A percentile compares a stretch with the other conserved stretches of the same genome.
Conservation (phyloP, 2,329 filamentous ascomycete species). For the Ampelomyces quisqualis region DNA sequence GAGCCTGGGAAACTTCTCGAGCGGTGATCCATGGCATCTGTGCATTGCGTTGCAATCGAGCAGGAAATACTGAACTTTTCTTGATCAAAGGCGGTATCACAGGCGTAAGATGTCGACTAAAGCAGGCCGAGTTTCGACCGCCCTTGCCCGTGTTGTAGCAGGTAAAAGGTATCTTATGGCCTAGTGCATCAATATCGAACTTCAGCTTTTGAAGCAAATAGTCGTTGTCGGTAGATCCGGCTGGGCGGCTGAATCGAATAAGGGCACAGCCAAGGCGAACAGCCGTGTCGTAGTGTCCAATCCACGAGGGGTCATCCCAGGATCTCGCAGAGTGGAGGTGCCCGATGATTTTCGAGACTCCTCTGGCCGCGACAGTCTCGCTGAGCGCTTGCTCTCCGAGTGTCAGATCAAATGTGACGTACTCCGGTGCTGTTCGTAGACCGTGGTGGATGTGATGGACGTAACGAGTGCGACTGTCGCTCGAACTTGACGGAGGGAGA, state of each 20-base stretch:
- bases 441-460: conserved; percentile 61
- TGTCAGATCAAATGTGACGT: conserved; percentile 59
- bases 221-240: conserved; percentile 61
- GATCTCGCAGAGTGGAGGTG: conserved; percentile 52
- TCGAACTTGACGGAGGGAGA: conserved; percentile 25
- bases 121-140: conserved; percentile 65
- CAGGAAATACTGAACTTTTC: conserved; percentile 32
- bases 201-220: conserved; percentile 60
- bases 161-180: conserved; percentile 56
- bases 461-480: conserved; percentile 47
- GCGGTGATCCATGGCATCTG: conserved; percentile 59
- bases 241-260: conserved; percentile 61
- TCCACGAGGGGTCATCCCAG: conserved; percentile 61
- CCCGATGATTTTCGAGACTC: conserved; percentile 63
- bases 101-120: conserved; percentile 65
- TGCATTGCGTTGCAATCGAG: conserved; percentile 36
- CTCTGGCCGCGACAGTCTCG: conserved; percentile 54
- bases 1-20: conserved; percentile 62
- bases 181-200: conserved; percentile 50
- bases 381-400: conserved; percentile 55
- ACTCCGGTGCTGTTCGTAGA: conserved; percentile 63
- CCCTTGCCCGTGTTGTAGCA: conserved; percentile 65
- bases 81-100: conserved; percentile 56
- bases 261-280: conserved; percentile 61
- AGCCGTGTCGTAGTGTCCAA: conserved; percentile 60